Conservation (phyloP, 2,329 filamentous ascomycete genomes). For the Cytospora leucostoma region DNA sequence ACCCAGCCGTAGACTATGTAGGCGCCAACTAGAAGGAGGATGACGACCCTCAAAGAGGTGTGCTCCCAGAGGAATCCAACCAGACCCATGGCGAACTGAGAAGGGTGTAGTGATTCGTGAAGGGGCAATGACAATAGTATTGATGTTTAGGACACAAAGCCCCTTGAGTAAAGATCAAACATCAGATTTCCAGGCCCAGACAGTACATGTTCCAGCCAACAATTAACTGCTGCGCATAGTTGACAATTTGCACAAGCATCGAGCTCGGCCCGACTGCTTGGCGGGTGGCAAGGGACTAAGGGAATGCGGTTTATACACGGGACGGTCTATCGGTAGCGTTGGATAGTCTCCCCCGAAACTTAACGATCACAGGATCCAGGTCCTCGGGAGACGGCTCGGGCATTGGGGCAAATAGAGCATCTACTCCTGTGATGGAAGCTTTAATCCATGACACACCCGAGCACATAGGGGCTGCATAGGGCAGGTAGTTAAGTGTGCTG, state of each 20-base stretch:
- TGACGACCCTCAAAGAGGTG: constrained; percentile 44
- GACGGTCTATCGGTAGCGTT: not conserved
- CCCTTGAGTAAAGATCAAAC: not conserved
- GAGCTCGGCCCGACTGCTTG: not conserved
- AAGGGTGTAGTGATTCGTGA: not conserved
- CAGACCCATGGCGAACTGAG: constrained; percentile 46
- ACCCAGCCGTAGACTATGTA: constrained; percentile 43
- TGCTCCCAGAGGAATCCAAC: constrained; percentile 50
- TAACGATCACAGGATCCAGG: not conserved
- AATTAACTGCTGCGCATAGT: not conserved
- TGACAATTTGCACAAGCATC: not conserved
- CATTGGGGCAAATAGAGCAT: not conserved
- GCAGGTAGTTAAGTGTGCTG: not conserved
- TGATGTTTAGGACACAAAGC: not conserved
- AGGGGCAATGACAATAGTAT: not conserved
- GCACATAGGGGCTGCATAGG: not conserved
- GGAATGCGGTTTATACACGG: not conserved
- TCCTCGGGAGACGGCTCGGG: not conserved
- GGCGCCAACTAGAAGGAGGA: constrained; percentile 41
- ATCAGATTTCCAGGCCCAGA: not conserved
- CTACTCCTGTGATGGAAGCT: not conserved
- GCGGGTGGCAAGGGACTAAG: not conserved
- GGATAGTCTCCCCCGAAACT: not conserved
- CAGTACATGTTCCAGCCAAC: not conserved
- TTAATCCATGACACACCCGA: not conserved